A percentile compares a stretch with the other conserved stretches of the same genome.
These are phyloP conservation scores for Chaetomidium leptoderma DNA, from an alignment of 495 filamentous ascomycete genomes.

Conservation along the genomic window DNA sequence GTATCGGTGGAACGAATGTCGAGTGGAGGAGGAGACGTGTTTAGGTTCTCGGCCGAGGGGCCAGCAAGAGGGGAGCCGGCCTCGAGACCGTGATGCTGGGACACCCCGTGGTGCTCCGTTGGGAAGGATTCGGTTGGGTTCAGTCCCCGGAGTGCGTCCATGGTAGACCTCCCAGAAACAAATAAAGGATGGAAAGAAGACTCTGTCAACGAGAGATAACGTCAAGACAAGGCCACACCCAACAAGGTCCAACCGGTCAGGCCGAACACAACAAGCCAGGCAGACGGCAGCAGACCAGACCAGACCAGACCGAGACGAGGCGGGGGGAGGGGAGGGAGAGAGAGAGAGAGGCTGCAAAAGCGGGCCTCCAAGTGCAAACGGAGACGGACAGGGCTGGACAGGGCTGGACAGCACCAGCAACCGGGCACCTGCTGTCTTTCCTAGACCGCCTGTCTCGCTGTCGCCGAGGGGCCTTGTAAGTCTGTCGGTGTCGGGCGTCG, in stretches of 20 bases:
- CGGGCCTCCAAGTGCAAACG: constrained; percentile 13
- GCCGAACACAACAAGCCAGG: background rate
- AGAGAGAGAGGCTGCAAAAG: background rate
- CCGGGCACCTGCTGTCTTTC: constrained; percentile 3
- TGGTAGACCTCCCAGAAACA: background rate
- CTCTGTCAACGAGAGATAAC: background rate
- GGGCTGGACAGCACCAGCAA: constrained; percentile 1
- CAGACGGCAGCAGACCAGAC: background rate
- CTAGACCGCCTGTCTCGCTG: constrained; percentile 4
- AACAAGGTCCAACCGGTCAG: background rate
- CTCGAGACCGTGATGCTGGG: background rate
- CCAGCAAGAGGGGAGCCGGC: background rate
- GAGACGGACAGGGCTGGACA: too few species aligned
- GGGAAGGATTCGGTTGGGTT: background rate
- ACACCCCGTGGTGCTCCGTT: background rate
- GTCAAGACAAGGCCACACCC: background rate
- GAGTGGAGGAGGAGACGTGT: background rate
- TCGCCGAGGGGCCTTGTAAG: background rate
- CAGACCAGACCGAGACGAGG: background rate
- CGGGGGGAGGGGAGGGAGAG: background rate
- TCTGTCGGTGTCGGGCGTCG: too few species aligned
- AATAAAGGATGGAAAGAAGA: background rate
- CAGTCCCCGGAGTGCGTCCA: background rate
- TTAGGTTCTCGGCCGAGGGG: background rate
- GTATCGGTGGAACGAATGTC: background rate